Base-by-base conservation (phyloP, 441 rosid species). In the Gossypium davidsonii region DNA sequence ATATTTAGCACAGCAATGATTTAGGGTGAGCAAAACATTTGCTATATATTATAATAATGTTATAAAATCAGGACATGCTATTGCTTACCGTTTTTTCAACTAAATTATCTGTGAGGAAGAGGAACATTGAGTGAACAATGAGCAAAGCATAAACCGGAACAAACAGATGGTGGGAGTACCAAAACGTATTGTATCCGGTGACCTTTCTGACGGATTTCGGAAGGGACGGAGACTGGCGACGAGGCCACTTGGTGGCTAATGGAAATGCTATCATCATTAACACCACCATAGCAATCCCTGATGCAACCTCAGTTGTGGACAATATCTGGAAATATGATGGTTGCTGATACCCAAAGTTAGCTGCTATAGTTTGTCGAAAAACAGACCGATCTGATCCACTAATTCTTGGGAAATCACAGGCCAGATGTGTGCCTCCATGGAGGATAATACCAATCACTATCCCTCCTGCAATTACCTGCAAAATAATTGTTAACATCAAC, bases 91-190 rank as follows among this genome's bases (percentile, higher is more conserved):
- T 85, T 73, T 87, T 87, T 48, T 85, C 86, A 8, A 59, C 56
- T 11, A 76, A 12, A 9, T 79, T 74, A 74, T 73, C 68, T 57
- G 87, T 85, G 14, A 87, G 82, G 78, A 85, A 85, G 66, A 87
- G 87, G 86, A 87, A 85, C 84, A 83, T 82, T 71, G 84, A 81
- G 78, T 87, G 91, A 21, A 82, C 83, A 23, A 87, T 75, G 65
- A 85, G 82, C 83, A 87, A 71, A 7, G 74, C 83, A 55, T 87
- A 87, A 37, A 85, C 89, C 12, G 79, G 49, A 68, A 85, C 67
- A 51, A 87, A 77, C 25, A 85, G 72, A 67, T 87, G 91, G 80
- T 87, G 89, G 7, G 87, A 83, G 81, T 85, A 87, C 91, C 89
- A 85, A 51, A 87, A 87, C 2, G 86, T 67, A 26, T 87, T 85